Evolutionary conservation across 108 stramenopile genomes (phyloP), one percentile per base, ranked within the genome.

Genomic region (Epithemia pelagica): DNA sequence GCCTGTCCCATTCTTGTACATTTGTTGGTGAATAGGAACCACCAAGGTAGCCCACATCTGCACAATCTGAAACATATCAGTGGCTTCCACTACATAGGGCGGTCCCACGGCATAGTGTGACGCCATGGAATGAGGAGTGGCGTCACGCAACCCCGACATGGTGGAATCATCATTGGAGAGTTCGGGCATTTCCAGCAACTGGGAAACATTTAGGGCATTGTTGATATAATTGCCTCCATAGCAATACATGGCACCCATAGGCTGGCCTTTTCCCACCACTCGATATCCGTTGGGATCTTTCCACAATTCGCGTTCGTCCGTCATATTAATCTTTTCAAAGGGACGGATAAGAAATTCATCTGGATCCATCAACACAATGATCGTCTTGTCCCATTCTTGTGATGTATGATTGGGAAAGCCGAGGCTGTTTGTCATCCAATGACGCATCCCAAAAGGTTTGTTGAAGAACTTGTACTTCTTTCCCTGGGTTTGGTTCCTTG

Each of bases 221-320:
- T n/a, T n/a, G n/a, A n/a, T n/a, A n/a, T n/a, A n/a, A n/a, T n/a
- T n/a, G n/a, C n/a, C n/a, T n/a, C n/a, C n/a, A n/a, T n/a, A n/a
- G n/a, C 89, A 94, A 70, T 96, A 97, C 24, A 77, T 66, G 30
- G 88, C 87, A n/a, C 87, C 86, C 69, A 92, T 90, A 0, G 96
- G 95, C 18, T 77, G 78, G 22, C 96, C 96, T 52, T 92, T 86
- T 32, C 67, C 66, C 0, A 97, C 90, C 62, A 10, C 18, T 52
- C 18, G 52, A 52, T 52, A 52, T 19, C 18, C 10, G 19, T 10
- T 52, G 19, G 18, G 52, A 52, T 64, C 37, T 22, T 3, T 1
- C 18, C 64, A 58, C 2, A 66, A 46, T 31, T 64, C 56, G 23
- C 29, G 7, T n/a, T 29, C 52, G 52, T 10, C 52, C 10, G 19